A percentile compares a stretch with the other conserved stretches of the same genome.
Evolutionary conservation across 1,284 basidiomycete genomes (phyloP).

Genomic region (Ceratobasidium theobromae): DNA sequence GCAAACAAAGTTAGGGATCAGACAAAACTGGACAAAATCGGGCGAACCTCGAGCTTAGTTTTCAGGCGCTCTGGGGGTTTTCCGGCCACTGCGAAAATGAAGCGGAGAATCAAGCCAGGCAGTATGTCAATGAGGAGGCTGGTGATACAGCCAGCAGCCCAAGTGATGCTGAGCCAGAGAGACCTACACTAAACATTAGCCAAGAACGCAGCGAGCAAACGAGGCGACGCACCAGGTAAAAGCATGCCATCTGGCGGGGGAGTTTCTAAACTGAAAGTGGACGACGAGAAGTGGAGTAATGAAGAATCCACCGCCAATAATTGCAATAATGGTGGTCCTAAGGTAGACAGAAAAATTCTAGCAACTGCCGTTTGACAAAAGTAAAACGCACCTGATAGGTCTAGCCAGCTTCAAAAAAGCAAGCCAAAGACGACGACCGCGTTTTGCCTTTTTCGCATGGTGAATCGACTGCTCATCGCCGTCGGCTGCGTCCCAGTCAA

Average conservation of each 20-base stretch:
- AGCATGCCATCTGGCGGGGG: slow-evolving; percentile 44
- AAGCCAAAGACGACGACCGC: slow-evolving; percentile 60
- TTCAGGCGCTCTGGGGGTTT: slow-evolving; percentile 54
- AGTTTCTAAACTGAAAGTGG: slow-evolving; percentile 58
- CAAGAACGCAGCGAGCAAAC: slow-evolving; percentile 7
- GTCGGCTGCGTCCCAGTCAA: slow-evolving; percentile 68
- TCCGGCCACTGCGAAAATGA: slow-evolving; percentile 58
- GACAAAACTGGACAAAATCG: neutral
- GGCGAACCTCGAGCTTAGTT: slow-evolving; percentile 62
- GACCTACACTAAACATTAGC: slow-evolving; percentile 49
- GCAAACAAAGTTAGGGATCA: slow-evolving; percentile 8
- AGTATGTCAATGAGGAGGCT: slow-evolving; percentile 64
- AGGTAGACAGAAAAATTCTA: neutral
- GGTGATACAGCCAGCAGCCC: slow-evolving; percentile 64
- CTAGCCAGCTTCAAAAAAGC: slow-evolving; percentile 68
- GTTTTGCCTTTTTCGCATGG: slow-evolving; percentile 42
- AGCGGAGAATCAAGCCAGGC: slow-evolving; percentile 56
- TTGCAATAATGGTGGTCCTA: slow-evolving; percentile 42
- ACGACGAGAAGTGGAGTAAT: slow-evolving; percentile 70
- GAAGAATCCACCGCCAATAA: slow-evolving; percentile 61
- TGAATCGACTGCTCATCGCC: slow-evolving; percentile 46
- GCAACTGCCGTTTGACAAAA: slow-evolving; percentile 37
- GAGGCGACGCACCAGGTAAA: slow-evolving; percentile 57
- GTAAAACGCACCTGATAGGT: slow-evolving; percentile 56
- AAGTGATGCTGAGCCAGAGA: slow-evolving; percentile 67